phyloP scores from a whole-genome alignment of 352 stramenopile genomes.

The Phytophthora pistaciae region DNA sequence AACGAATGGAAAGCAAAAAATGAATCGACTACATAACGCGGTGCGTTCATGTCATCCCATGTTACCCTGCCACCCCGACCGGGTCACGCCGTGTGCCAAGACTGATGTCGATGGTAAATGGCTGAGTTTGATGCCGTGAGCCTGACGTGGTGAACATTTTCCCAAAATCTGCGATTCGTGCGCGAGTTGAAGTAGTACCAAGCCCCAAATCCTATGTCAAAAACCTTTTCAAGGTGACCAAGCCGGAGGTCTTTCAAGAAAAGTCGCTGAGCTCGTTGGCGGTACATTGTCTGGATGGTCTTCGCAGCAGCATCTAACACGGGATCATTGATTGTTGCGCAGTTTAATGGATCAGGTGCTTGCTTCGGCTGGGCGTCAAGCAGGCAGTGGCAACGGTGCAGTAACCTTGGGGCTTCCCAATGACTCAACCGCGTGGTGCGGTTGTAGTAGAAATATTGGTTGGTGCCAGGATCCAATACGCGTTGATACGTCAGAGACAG shows the following conservation, averaged over 20 bases:
- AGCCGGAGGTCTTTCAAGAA: conserved; percentile 49
- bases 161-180: conserved; percentile 65
- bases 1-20: conserved; percentile 41
- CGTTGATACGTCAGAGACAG: conserved; percentile 41
- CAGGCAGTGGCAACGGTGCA: conserved; percentile 13
- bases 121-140: conserved; percentile 26
- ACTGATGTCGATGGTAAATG: conserved; percentile 25
- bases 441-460: conserved; percentile 66
- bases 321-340: not conserved
- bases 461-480: conserved; percentile 39
- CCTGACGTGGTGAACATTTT: conserved; percentile 42
- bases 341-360: not conserved
- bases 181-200: conserved; percentile 73
- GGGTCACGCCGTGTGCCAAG: not conserved
- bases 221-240: conserved; percentile 52
- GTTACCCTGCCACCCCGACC: not conserved
- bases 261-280: conserved; percentile 39
- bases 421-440: conserved; percentile 39
- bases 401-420: conserved; percentile 43
- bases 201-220: conserved; percentile 44
- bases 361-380: conserved; percentile 2
- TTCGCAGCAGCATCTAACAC: conserved; percentile 29
- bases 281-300: conserved; percentile 52
- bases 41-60: conserved; percentile 6
- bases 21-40: conserved; percentile 30